Base-by-base conservation (phyloP, 2,329 filamentous ascomycete genomes). In the Monilinia vaccinii-corymbosi region DNA sequence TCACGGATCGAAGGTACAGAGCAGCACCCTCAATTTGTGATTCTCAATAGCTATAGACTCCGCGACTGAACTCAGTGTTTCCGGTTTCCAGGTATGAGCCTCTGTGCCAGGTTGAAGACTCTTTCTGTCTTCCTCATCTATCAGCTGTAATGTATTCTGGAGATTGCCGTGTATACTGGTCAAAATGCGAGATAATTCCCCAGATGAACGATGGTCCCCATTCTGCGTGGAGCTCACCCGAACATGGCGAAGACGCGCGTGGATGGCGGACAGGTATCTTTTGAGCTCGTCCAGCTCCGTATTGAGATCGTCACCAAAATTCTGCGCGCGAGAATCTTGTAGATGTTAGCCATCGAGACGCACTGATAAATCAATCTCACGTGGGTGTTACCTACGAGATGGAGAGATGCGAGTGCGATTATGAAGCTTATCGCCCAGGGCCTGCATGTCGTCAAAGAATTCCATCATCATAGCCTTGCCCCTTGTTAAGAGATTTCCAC, bases 391-490 rank as follows among this genome's bases (percentile, higher is more conserved):
- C 57, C 11, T 47, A 59, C 48, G 14, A 38, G 31, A 14, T 13
- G 7, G 4, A n/a, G 38, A 51, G 28, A 58, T 45, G 28, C 56
- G 47, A 31, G 49, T 31, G 16, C 49, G 16, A 21, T 21, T 4
- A 10, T 53, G 21, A 40, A 59, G 40, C 40, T 52, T 25, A 36
- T 59, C 40, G 3, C 32, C 38, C 47, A 59, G 40, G 48, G 1
- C 48, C 49, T 34, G 23, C 42, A 53, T 53, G 5, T n/a, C 32
- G 32, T 55, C 40, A 59, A 59, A 59, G 32, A 59, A 55, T 59
- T 59, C 57, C 57, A 53, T 40, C 31, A 36, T 58, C 31, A 34
- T 53, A 53, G 31, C 36, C 36, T 42, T 31, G 25, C 32, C 25
- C 48, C 40, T 34, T 46, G 28, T 53, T n/a, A 34, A 38, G 23